Conservation (phyloP, 2,329 filamentous ascomycete species). For the Xylariales sp. region DNA sequence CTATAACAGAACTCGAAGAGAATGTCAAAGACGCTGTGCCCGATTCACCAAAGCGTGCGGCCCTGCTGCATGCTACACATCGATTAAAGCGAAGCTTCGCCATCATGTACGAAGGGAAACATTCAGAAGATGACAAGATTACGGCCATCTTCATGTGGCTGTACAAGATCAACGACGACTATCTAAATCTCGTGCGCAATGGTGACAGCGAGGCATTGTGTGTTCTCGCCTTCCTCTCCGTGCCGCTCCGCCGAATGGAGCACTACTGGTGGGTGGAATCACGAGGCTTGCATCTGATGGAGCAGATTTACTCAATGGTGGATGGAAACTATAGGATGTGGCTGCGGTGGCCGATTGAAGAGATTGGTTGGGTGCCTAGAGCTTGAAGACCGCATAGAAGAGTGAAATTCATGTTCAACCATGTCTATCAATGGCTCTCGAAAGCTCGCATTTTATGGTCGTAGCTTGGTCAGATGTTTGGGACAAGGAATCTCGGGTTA, state of each 20-base stretch:
- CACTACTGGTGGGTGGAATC: conserved; percentile 24
- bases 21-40: background rate
- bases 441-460: too few relatives aligned
- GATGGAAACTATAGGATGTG: conserved; percentile 19
- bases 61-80: background rate
- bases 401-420: too few relatives aligned
- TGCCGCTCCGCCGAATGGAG: conserved; percentile 22
- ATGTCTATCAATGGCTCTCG: too few relatives aligned
- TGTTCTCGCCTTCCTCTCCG: conserved; percentile 21
- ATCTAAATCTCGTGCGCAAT: conserved; percentile 15
- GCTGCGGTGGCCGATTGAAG: conserved; percentile 24
- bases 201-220: conserved; percentile 17
- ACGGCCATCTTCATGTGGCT: background rate
- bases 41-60: background rate
- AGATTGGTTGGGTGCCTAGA: conserved; percentile 18
- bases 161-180: background rate
- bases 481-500: too few relatives aligned
- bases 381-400: background rate
- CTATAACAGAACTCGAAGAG: background rate
- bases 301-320: conserved; percentile 21
- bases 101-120: background rate
- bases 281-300: conserved; percentile 21
- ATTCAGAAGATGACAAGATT: background rate
- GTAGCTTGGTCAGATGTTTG: too few relatives aligned
- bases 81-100: background rate